Conservation (phyloP, 2,329 filamentous ascomycete species). For the Xylariaceae sp. region DNA sequence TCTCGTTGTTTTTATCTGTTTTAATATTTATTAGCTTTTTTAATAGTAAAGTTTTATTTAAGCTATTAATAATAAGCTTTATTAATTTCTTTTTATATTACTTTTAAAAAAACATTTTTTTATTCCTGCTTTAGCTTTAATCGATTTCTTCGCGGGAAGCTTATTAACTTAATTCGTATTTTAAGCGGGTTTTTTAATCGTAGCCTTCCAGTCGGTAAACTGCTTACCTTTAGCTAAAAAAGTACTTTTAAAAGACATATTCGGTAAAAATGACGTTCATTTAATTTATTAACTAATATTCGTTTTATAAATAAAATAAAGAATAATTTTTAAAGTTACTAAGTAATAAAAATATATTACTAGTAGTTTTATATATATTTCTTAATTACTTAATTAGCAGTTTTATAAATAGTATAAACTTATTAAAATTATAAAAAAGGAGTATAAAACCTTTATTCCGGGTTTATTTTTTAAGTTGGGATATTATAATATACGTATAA, state of each 20-base stretch:
- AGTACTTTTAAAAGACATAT: no score
- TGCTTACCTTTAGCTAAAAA: no score
- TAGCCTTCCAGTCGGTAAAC: no score
- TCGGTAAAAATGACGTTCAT: neutral
- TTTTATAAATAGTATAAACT: neutral
- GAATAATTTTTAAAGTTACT: neutral
- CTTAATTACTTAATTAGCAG: neutral
- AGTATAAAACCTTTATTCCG: neutral
- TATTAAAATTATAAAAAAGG: slow-evolving; percentile 1
- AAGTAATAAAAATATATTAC: neutral
- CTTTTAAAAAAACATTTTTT: neutral
- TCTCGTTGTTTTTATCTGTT: neutral
- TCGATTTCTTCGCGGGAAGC: no score
- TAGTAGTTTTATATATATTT: neutral
- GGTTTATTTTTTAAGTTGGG: neutral
- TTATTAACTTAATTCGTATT: no score
- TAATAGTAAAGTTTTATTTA: neutral
- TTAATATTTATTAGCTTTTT: neutral
- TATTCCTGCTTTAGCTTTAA: neutral
- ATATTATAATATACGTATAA: neutral
- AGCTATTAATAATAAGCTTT: neutral
- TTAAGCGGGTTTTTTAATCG: no score
- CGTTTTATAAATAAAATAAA: neutral
- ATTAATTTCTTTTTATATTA: neutral
- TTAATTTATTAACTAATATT: neutral